Conservation (phyloP, 805 yeast genomes). For the Lipomyces sp. region DNA sequence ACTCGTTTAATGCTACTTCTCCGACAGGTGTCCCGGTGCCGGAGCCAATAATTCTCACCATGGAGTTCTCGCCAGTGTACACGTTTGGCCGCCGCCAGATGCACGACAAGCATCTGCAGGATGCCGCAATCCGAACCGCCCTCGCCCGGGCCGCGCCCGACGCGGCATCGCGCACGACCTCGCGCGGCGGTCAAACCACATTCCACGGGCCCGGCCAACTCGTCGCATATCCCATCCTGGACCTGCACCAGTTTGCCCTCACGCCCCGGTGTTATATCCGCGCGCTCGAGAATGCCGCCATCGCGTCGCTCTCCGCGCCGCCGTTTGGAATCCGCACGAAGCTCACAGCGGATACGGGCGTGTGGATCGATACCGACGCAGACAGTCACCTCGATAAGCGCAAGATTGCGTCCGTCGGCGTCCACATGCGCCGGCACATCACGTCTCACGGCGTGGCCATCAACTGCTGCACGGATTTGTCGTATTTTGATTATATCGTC, state of each 20-base stretch:
- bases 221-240: slow-evolving; percentile 76
- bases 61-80: slow-evolving; percentile 80
- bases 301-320: slow-evolving; percentile 7
- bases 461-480: slow-evolving; percentile 70
- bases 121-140: slow-evolving; percentile 16
- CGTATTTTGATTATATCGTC: slow-evolving; percentile 63
- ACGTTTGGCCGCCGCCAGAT: slow-evolving; percentile 89
- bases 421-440: slow-evolving; percentile 76
- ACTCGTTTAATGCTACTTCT: no score
- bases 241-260: slow-evolving; percentile 58
- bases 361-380: slow-evolving; percentile 57
- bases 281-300: slow-evolving; percentile 49
- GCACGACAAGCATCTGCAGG: slow-evolving; percentile 34
- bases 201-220: slow-evolving; percentile 96
- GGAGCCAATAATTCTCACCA: slow-evolving; percentile 67
- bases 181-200: slow-evolving; percentile 93
- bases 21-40: slow-evolving; percentile 38
- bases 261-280: slow-evolving; percentile 65
- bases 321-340: slow-evolving; percentile 44
- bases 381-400: slow-evolving; percentile 34
- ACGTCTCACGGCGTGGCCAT: slow-evolving; percentile 89
- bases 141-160: slow-evolving; percentile 30
- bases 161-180: slow-evolving; percentile 69
- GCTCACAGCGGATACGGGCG: slow-evolving; percentile 70
- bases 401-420: slow-evolving; percentile 87